Evolutionary conservation across 2,329 filamentous ascomycete genomes (phyloP).

Genomic region (Arachnomyces sp.): DNA sequence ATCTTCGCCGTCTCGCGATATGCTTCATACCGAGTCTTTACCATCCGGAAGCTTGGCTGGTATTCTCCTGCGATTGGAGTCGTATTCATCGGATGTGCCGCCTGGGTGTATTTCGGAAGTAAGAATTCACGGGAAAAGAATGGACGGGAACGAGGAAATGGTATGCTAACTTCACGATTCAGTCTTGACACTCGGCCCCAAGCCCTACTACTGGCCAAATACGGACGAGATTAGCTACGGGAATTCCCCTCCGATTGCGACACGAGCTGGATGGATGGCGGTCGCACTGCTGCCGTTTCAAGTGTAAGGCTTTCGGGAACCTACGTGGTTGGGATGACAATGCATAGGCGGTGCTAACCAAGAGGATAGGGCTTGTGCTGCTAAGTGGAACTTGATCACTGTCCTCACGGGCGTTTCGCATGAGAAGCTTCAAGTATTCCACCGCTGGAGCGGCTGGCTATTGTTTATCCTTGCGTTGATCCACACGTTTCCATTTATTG

Average conservation of each 20-base stretch:
- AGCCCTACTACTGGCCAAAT: constrained; percentile 49
- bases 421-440: constrained; percentile 47
- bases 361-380: constrained; percentile 32
- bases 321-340: neutral
- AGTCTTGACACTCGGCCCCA: constrained; percentile 40
- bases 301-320: constrained; percentile 22
- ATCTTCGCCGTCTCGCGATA: no score
- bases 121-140: no score
- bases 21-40: no score
- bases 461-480: constrained; percentile 49
- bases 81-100: no score
- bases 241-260: constrained; percentile 45
- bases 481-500: constrained; percentile 53
- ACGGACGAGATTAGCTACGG: constrained; percentile 32
- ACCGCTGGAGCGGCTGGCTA: constrained; percentile 46
- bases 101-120: no score
- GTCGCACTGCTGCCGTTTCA: constrained; percentile 45
- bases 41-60: no score
- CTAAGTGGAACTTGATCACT: constrained; percentile 50
- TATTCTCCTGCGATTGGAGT: no score
- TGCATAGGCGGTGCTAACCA: constrained; percentile 1
- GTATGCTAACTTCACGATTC: neutral
- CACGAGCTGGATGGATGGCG: constrained; percentile 44
- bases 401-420: constrained; percentile 48
- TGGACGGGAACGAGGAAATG: no score